Conservation (phyloP, 352 stramenopile species). For the Phytopythium kandeliae region DNA sequence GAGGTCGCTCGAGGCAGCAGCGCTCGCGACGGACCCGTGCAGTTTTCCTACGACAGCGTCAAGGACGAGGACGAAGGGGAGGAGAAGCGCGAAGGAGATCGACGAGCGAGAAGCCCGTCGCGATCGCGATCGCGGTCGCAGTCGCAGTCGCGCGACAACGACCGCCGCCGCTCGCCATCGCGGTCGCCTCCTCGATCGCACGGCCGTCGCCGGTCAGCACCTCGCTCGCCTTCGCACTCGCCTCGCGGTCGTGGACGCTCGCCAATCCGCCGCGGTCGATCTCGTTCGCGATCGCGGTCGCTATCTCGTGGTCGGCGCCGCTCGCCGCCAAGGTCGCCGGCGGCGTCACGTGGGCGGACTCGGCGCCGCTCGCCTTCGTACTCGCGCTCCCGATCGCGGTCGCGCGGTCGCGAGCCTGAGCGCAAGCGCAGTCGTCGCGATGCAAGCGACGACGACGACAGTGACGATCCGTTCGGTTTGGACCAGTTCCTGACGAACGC, state of each 20-base stretch:
- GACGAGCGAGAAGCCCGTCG: conserved; percentile 10
- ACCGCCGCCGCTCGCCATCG: conserved; percentile 6
- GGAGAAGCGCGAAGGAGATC: conserved; percentile 4
- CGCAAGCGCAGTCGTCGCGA: conserved; percentile 45
- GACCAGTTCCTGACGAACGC: conserved; percentile 82
- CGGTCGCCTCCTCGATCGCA: conserved; percentile 22
- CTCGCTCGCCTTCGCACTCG: conserved; percentile 15
- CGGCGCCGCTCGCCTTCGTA: conserved; percentile 24
- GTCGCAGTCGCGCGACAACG: conserved; percentile 12
- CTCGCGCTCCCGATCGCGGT: conserved; percentile 35
- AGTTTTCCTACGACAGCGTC: conserved; percentile 75
- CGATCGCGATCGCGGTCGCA: conserved; percentile 10
- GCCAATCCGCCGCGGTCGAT: conserved; percentile 14
- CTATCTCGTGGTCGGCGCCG: conserved; percentile 15
- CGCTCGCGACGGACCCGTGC: conserved; percentile 74
- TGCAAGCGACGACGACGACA: conserved; percentile 37
- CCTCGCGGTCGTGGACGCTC: conserved; percentile 8
- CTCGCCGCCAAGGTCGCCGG: conserved; percentile 23
- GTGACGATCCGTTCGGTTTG: conserved; percentile 78
- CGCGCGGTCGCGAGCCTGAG: conserved; percentile 22
- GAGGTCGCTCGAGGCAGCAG: conserved; percentile 27
- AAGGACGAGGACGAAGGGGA: conserved; percentile 36
- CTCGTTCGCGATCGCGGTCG: conserved; percentile 8
- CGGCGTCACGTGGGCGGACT: conserved; percentile 14
- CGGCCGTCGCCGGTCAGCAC: conserved; percentile 10